Base-by-base conservation (phyloP, 306 rosid species). In the Malus orientalis region DNA sequence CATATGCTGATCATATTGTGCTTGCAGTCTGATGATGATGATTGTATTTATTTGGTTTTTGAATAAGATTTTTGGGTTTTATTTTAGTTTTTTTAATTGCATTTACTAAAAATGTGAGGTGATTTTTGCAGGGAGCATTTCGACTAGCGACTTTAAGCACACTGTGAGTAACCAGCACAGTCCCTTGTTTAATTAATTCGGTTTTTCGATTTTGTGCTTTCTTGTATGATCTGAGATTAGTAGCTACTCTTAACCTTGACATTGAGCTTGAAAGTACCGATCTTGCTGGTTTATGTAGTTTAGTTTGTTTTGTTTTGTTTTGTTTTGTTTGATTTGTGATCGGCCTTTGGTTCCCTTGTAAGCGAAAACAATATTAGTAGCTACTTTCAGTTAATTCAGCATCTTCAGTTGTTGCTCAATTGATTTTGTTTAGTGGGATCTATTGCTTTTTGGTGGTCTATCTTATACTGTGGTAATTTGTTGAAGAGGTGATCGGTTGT, bases 121-220 rank as follows among this genome's bases (percentile, higher is more conserved):
- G 81, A 67, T 78, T 78, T 74, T 83, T 83, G 73, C 92, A 92
- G 97, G 97, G 69, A 80, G 42, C 33, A 36, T 94, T 79, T 89
- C 97, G 27, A 73, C 74, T 23, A 81, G 71, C 58, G 79, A 86
- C 67, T 79, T 89, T 74, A 87, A 87, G 85, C 80, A 85, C 59
- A 64, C 85, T 84, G 98, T 94, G 25, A 25, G 25, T 27, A 27
- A 74, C 32, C 78, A 76, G 74, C 19, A 6, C 53, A 12, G 22
- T 67, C n/a, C 67, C 57, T 25, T 10, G 55, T n/a, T 67, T 15
- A 33, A 23, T n/a, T 54, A 23, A 36, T 20, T 61, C 27, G 29
- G n/a, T 32, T 25, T 25, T 25, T 32, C 1, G 1, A 2, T 54
- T 51, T 10, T 33, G 49, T 36, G n/a, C 15, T 25, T 38, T 19